Evolutionary conservation across 2,329 filamentous ascomycete species (phyloP).

Genomic region (Alternaria rosae): DNA sequence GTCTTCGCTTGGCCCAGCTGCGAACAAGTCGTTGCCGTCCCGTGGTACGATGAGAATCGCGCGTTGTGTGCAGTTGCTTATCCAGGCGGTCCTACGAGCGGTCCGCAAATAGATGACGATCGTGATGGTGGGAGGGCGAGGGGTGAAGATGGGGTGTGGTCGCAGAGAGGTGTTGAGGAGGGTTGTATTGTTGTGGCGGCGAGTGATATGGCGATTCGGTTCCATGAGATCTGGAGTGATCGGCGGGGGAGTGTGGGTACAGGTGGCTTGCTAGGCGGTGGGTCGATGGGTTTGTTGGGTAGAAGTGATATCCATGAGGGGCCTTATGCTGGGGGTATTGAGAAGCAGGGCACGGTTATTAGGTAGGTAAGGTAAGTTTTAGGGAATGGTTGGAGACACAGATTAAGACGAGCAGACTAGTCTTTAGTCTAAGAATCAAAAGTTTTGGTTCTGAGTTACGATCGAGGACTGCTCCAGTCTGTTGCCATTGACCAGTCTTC

Average conservation of each 20-base stretch:
- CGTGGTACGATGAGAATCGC: slow-evolving; percentile 80
- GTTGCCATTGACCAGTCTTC: not conserved
- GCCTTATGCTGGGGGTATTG: slow-evolving; percentile 71
- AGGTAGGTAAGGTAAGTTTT: slow-evolving; percentile 33
- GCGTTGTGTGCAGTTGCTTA: slow-evolving; percentile 90
- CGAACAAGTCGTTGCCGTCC: slow-evolving; percentile 81
- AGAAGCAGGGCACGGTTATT: slow-evolving; percentile 65
- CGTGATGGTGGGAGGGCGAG: slow-evolving; percentile 35
- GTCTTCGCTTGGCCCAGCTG: slow-evolving; percentile 96
- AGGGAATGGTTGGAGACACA: not conserved
- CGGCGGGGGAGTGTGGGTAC: slow-evolving; percentile 54
- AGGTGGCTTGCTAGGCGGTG: slow-evolving; percentile 57
- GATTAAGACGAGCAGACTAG: not conserved
- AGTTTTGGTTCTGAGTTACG: not conserved
- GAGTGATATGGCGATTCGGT: slow-evolving; percentile 91
- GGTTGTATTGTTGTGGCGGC: slow-evolving; percentile 91
- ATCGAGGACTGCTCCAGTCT: not conserved
- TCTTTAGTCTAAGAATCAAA: not conserved
- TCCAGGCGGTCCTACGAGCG: slow-evolving; percentile 66
- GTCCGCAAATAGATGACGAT: slow-evolving; percentile 6
- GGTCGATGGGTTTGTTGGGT: slow-evolving; percentile 63
- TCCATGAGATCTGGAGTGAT: slow-evolving; percentile 91
- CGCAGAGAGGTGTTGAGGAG: slow-evolving; percentile 67
- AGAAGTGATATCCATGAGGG: slow-evolving; percentile 87
- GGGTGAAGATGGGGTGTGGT: slow-evolving; percentile 63